Conservation (phyloP, 2,329 filamentous ascomycete species). For the Xylariaceae sp. region DNA sequence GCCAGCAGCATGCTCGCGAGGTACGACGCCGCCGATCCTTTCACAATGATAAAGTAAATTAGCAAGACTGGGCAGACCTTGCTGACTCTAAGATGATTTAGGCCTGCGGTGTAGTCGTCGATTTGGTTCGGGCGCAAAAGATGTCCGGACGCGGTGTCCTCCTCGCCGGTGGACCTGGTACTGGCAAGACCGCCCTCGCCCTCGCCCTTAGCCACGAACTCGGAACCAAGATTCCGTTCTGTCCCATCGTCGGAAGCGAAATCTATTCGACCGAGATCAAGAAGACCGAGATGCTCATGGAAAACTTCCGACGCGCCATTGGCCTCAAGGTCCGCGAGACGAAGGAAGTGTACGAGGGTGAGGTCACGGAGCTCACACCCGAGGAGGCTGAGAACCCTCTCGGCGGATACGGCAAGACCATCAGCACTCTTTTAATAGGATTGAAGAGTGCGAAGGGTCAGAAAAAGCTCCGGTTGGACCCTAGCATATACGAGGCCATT, state of each 20-base stretch:
- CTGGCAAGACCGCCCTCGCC: conserved; percentile 93
- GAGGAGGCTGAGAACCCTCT: conserved; percentile 98
- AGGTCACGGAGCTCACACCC: conserved; percentile 94
- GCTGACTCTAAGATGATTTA: conserved; percentile 33
- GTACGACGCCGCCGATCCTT: conserved; percentile 40
- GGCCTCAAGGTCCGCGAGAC: conserved; percentile 96
- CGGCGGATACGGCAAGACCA: conserved; percentile 94
- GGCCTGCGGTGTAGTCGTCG: conserved; percentile 94
- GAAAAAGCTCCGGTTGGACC: conserved; percentile 94
- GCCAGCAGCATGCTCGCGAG: conserved; percentile 82
- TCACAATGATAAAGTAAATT: background rate
- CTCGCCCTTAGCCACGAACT: conserved; percentile 95
- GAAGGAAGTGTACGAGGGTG: conserved; percentile 98
- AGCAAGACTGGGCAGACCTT: background rate
- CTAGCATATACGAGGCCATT: conserved; percentile 98
- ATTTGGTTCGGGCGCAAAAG: conserved; percentile 92
- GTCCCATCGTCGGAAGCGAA: conserved; percentile 95
- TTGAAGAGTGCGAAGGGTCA: conserved; percentile 93
- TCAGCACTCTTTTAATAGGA: conserved; percentile 89
- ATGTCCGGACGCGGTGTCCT: conserved; percentile 94
- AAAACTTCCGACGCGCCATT: conserved; percentile 96
- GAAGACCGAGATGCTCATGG: conserved; percentile 98
- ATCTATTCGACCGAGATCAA: conserved; percentile 98
- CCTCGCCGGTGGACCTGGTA: conserved; percentile 89
- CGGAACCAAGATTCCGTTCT: conserved; percentile 97